A percentile compares a stretch with the other conserved stretches of the same genome.
Conservation (phyloP, 2,329 filamentous ascomycete genomes). For the Aspergillus bombycis region DNA sequence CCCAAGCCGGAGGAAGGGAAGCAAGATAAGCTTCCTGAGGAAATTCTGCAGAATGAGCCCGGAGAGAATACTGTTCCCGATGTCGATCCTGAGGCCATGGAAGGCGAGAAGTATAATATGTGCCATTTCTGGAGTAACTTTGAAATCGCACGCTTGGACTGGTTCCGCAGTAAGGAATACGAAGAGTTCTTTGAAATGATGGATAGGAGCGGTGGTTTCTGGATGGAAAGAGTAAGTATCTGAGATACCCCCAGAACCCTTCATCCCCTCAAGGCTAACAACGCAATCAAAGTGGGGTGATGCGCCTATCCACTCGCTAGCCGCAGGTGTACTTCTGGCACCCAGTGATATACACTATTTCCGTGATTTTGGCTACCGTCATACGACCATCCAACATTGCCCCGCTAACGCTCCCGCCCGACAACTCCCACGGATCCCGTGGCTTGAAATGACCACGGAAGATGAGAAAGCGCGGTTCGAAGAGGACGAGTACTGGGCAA, state of each 20-base stretch:
- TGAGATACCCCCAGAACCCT: conserved; percentile 22
- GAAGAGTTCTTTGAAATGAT: conserved; percentile 99
- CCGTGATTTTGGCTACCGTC: conserved; percentile 96
- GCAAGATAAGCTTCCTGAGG: conserved; percentile 74
- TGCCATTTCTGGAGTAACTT: conserved; percentile 99
- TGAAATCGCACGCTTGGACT: conserved; percentile 91
- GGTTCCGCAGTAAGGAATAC: conserved; percentile 96
- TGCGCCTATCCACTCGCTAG: conserved; percentile 95
- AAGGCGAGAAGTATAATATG: conserved; percentile 99
- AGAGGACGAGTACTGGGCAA: conserved; percentile 96
- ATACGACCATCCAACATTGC: conserved; percentile 98
- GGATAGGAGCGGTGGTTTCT: conserved; percentile 96
- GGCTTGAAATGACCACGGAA: conserved; percentile 75
- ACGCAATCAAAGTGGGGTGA: conserved; percentile 81
- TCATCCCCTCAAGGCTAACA: conserved; percentile 17
- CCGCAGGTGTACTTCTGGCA: conserved; percentile 82
- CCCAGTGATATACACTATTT: conserved; percentile 94
- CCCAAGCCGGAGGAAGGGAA: conserved; percentile 65
- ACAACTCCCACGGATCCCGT: conserved; percentile 79
- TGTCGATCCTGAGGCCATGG: conserved; percentile 91
- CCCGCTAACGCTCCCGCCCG: conserved; percentile 90
- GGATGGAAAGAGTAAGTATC: conserved; percentile 87
- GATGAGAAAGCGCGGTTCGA: conserved; percentile 84
- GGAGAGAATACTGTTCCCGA: conserved; percentile 71
- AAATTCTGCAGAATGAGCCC: conserved; percentile 76